Percentiles rank a stretch among this genome's conserved stretches.
phyloP scores from a whole-genome alignment of 140 eudicot genomes.

The Ambrosia hybrid region DNA sequence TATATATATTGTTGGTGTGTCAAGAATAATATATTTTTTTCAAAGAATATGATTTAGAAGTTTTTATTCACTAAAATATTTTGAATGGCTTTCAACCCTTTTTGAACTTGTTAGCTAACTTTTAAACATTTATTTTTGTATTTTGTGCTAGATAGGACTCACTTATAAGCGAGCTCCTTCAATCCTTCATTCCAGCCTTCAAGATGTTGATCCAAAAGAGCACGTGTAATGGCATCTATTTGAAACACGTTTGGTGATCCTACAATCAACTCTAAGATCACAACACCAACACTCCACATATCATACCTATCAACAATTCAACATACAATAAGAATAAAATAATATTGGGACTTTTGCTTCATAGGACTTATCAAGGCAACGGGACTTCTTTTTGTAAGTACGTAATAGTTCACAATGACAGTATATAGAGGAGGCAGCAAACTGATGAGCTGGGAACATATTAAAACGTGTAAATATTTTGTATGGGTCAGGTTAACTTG shows the following conservation, averaged over 20 bases:
- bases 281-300: slow-evolving; percentile 98
- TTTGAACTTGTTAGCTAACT: background rate
- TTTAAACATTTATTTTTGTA: background rate
- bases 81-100: background rate
- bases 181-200: slow-evolving; percentile 92
- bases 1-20: background rate
- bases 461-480: too few species aligned
- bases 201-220: slow-evolving; percentile 84
- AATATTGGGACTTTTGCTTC: background rate
- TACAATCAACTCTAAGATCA: slow-evolving; percentile 79
- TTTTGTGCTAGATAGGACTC: slow-evolving; percentile 33
- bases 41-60: too few species aligned
- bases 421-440: too few species aligned
- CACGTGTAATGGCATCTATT: slow-evolving; percentile 65
- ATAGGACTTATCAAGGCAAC: background rate
- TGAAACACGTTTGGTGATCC: slow-evolving; percentile 97
- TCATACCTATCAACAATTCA: slow-evolving; percentile 62
- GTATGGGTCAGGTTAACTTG: too few species aligned
- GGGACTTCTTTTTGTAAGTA: background rate
- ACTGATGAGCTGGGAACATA: too few species aligned
- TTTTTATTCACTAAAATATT: background rate
- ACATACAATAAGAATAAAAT: slow-evolving; percentile 8
- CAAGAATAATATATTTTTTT: background rate
- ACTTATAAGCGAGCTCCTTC: slow-evolving; percentile 94
- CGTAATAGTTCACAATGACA: too few species aligned